Conservation (phyloP, 306 rosid species). For the Leucaena leucocephala region DNA sequence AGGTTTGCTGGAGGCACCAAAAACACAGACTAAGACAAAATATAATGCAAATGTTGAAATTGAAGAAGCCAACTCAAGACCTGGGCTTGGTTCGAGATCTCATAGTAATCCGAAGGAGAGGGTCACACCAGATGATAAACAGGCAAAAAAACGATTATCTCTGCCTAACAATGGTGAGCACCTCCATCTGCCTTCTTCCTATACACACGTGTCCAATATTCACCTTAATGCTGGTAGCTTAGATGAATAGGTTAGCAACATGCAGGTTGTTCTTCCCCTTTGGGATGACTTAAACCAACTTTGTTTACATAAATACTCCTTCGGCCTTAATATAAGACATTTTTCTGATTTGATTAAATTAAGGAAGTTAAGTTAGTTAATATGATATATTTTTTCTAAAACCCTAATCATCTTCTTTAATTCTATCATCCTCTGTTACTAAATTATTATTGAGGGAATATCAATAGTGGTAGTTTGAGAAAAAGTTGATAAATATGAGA, state of each 20-base stretch:
- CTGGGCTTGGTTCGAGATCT: constrained; percentile 65
- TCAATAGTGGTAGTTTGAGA: too few species aligned
- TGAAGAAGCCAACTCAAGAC: constrained; percentile 64
- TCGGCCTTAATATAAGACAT: too few species aligned
- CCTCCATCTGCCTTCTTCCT: constrained; percentile 27
- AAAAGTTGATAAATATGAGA: too few species aligned
- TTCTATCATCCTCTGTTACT: too few species aligned
- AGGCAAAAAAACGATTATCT: constrained; percentile 79
- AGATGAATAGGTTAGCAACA: not conserved
- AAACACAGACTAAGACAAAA: constrained; percentile 49
- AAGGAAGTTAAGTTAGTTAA: too few species aligned
- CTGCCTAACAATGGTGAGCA: constrained; percentile 76
- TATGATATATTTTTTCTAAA: too few species aligned
- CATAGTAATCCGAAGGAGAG: constrained; percentile 98
- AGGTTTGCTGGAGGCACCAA: constrained; percentile 56
- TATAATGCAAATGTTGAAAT: constrained; percentile 46
- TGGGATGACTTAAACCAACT: not conserved
- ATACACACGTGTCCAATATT: not conserved
- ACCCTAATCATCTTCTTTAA: too few species aligned
- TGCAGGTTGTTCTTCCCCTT: not conserved
- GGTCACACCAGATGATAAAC: constrained; percentile 60
- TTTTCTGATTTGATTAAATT: too few species aligned
- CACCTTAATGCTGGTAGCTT: not conserved
- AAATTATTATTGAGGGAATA: too few species aligned
- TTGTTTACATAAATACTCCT: not conserved